These are phyloP conservation scores for Selaginella moellendorffii DNA, from an alignment of 75 land plant species.

Conservation along the genomic window DNA sequence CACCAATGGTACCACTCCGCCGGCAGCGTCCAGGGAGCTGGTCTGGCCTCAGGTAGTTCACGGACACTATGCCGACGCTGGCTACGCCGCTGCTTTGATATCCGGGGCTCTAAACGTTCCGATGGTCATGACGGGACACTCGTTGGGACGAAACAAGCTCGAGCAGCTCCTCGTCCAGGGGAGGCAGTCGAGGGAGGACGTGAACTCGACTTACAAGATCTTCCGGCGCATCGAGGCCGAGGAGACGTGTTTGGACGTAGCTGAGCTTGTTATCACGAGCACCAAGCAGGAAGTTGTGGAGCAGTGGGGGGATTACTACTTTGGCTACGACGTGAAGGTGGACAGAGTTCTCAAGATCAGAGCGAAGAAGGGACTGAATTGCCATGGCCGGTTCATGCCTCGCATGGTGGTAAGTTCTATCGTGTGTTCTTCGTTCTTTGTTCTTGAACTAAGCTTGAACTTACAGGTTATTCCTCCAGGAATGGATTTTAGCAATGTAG, in stretches of 20 bases:
- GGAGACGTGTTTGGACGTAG: background rate
- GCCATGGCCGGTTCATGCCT: background rate
- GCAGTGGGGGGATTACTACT: conserved; percentile 5
- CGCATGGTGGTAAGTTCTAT: background rate
- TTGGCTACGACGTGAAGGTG: background rate
- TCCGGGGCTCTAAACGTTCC: background rate
- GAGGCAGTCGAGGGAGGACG: background rate
- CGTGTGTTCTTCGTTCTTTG: background rate
- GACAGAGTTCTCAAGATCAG: background rate
- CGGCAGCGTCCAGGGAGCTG: no score
- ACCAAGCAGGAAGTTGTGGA: background rate
- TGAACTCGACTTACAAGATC: background rate
- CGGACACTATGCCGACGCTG: conserved; percentile 30
- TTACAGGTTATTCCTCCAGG: background rate
- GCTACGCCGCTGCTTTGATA: background rate
- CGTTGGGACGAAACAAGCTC: background rate
- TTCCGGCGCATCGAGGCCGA: background rate
- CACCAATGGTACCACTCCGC: conserved; percentile 20
- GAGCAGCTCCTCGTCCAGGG: background rate
- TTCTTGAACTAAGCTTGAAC: background rate
- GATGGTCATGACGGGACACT: background rate
- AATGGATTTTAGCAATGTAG: background rate
- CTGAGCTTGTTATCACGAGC: background rate
- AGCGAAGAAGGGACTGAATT: background rate
- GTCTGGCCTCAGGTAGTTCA: conserved; percentile 74